phyloP scores from a whole-genome alignment of 78 protist species.

The Salpingoeca rosetta region DNA sequence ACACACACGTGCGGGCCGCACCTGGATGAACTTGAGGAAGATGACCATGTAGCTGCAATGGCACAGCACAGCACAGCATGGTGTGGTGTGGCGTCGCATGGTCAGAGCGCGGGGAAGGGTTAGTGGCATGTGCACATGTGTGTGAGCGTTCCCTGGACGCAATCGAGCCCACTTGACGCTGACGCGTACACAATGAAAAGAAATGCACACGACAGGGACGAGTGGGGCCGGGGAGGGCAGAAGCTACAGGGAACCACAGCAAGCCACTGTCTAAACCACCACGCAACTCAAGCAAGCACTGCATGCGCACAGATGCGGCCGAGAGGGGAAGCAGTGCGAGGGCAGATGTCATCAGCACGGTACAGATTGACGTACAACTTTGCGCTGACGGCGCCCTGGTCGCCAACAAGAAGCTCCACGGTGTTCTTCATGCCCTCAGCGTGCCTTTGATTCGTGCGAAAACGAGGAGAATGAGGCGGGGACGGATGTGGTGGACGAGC shows the following conservation, averaged over 20 bases:
- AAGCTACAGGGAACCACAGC: too few relatives aligned
- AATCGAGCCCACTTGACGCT: too few relatives aligned
- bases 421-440: constrained; percentile 77
- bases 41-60: constrained; percentile 63
- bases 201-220: too few relatives aligned
- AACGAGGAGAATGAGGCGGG: neutral
- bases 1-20: too few relatives aligned
- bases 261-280: too few relatives aligned
- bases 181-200: too few relatives aligned
- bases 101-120: too few relatives aligned
- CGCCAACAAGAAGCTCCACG: constrained; percentile 27
- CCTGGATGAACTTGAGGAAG: constrained; percentile 78
- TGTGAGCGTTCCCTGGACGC: too few relatives aligned
- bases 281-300: too few relatives aligned
- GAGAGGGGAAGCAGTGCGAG: neutral
- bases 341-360: neutral
- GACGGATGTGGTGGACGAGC: neutral
- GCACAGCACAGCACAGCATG: constrained; percentile 32
- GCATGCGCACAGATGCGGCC: too few relatives aligned
- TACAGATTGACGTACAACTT: neutral
- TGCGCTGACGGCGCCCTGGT: neutral
- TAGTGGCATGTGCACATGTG: too few relatives aligned
- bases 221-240: too few relatives aligned
- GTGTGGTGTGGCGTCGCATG: constrained; percentile 15
- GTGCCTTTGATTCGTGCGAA: constrained; percentile 4